Evolutionary conservation across 2,329 filamentous ascomycete genomes (phyloP).

Genomic region (Xylaria sp.): DNA sequence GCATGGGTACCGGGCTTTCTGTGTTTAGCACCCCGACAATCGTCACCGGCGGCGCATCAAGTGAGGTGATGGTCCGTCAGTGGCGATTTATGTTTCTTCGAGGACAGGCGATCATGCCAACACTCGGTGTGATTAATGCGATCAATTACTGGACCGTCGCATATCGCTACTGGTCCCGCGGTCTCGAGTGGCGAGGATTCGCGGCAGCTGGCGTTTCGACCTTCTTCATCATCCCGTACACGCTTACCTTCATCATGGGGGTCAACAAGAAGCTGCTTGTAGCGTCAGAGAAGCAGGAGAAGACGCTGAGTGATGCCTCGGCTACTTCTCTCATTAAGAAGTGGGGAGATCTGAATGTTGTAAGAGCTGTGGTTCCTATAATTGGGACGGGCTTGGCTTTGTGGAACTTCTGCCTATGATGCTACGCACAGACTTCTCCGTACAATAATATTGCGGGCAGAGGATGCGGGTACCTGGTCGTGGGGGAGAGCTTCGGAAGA

Average conservation of each 20-base stretch:
- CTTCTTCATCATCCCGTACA: conserved; percentile 42
- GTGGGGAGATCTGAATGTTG: conserved; percentile 46
- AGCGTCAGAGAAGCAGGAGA: conserved; percentile 34
- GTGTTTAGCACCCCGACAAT: conserved; percentile 39
- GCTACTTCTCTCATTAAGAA: conserved; percentile 43
- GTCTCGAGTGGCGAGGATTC: conserved; percentile 43
- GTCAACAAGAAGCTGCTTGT: conserved; percentile 37
- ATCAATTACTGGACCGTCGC: conserved; percentile 40
- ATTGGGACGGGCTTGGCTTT: conserved; percentile 47
- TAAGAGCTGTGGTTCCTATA: conserved; percentile 43
- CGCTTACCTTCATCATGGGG: conserved; percentile 38
- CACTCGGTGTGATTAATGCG: conserved; percentile 32
- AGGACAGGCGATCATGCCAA: conserved; percentile 37
- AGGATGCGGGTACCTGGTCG: background rate
- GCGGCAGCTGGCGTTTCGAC: conserved; percentile 40
- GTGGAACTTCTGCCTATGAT: conserved; percentile 43
- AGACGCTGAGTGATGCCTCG: conserved; percentile 42
- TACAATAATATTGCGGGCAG: no score
- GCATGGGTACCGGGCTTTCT: conserved; percentile 37
- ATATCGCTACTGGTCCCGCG: conserved; percentile 35
- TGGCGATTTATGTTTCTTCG: conserved; percentile 40
- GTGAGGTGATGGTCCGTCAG: conserved; percentile 41
- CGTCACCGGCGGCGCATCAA: conserved; percentile 34
- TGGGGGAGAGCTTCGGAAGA: background rate
- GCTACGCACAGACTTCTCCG: no score